phyloP scores from a whole-genome alignment of 192 early-diverging fungal genomes.

The Geranomyces michiganensis region DNA sequence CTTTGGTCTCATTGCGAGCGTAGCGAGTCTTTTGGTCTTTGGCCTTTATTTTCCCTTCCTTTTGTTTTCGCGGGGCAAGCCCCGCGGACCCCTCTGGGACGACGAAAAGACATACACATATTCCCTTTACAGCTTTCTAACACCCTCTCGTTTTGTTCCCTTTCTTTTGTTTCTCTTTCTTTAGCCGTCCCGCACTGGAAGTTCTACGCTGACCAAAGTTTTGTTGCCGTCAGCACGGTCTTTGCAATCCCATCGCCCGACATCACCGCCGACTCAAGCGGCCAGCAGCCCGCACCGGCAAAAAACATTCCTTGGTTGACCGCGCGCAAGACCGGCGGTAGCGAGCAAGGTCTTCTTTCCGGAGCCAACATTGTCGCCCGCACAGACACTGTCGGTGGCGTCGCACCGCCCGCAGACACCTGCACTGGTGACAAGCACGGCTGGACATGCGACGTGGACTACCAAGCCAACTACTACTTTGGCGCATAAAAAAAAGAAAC shows the following conservation, averaged over 20 bases:
- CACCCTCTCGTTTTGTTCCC: neutral
- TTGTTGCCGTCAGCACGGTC: constrained; percentile 9
- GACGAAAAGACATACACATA: too few species aligned
- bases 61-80: too few species aligned
- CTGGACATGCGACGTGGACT: neutral
- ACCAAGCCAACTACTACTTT: constrained; percentile 24
- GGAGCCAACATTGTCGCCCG: constrained; percentile 11
- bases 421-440: constrained; percentile 5
- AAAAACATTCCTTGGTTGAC: constrained; percentile 22
- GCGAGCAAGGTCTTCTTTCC: constrained; percentile 6
- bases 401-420: constrained; percentile 14
- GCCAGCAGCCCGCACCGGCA: neutral
- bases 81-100: too few species aligned
- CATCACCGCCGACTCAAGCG: neutral
- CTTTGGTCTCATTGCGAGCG: too few species aligned
- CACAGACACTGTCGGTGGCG: constrained; percentile 13
- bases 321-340: neutral
- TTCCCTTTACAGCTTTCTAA: too few species aligned
- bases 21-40: too few species aligned
- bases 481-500: too few species aligned
- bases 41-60: too few species aligned
- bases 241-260: constrained; percentile 17
- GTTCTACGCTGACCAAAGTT: constrained; percentile 8
- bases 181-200: constrained; percentile 30
- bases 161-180: neutral